phyloP scores from a whole-genome alignment of 495 filamentous ascomycete species.

The Xylaria nigripes region DNA sequence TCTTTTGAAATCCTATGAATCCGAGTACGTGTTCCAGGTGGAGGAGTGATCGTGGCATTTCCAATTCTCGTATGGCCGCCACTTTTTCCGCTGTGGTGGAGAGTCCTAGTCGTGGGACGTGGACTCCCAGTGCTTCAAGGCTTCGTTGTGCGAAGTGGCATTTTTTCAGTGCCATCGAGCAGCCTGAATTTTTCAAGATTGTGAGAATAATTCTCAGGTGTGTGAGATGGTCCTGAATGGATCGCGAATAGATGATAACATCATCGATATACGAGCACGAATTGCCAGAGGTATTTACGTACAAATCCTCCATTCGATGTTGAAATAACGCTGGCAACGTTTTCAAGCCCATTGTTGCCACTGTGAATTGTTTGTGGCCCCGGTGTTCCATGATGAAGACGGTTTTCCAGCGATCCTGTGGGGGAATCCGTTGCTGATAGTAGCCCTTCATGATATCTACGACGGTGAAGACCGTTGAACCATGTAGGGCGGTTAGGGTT shows the following conservation, averaged over 20 bases:
- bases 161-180: constrained; percentile 7
- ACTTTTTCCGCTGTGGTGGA: not conserved
- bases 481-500: not conserved
- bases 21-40: not conserved
- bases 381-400: constrained; percentile 6
- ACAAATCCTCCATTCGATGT: constrained; percentile 11
- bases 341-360: constrained; percentile 10
- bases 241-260: constrained; percentile 11
- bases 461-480: not conserved
- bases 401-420: constrained; percentile 6
- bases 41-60: not conserved
- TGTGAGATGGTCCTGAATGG: not conserved
- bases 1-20: not conserved
- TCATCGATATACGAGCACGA: not conserved
- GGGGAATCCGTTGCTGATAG: constrained; percentile 5
- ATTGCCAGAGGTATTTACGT: not conserved
- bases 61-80: not conserved
- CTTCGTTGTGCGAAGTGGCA: constrained; percentile 10
- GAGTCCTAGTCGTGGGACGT: constrained; percentile 2
- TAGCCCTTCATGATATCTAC: constrained; percentile 11
- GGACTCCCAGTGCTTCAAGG: constrained; percentile 1
- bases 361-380: constrained; percentile 7
- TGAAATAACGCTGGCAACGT: constrained; percentile 11
- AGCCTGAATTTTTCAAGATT: not conserved
- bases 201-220: not conserved